Base-by-base conservation (phyloP, 495 filamentous ascomycete genomes). In the Parathielavia appendiculata region DNA sequence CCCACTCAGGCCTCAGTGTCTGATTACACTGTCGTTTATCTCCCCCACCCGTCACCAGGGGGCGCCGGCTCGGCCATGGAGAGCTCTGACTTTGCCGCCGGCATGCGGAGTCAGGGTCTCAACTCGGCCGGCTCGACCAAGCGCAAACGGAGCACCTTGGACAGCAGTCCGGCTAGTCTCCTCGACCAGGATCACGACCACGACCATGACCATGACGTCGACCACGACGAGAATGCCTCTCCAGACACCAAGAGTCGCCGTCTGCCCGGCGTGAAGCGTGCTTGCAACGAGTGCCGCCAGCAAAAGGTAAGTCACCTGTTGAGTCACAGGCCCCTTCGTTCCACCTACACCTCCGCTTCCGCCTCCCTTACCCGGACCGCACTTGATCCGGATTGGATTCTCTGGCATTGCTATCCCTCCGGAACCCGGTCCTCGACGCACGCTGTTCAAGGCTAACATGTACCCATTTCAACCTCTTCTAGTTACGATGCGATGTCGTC, bases 261-360 rank as follows among this genome's bases (percentile, higher is more conserved):
- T 9, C 59, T 70, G 56, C 88, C 87, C 13, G 83, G 84, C 12
- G 86, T 91, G 46, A 95, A 95, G 73, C 83, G 90, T 58, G 91
- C 91, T 16, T 96, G 91, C 70, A 96, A 97, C 73, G 90, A 97
- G 69, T 97, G 92, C 71, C 83, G 91, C 40, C 92, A 97, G 72
- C 91, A 96, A 73, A 96, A 97, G 81, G 90, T 69, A 40, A n/a
- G 48, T 57, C 22, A 55, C 34, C 22, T 50, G 17, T 47, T 53
- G 43, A 46, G 30, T 46, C 52, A 36, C n/a, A 14, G 34, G 23
- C 12, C 35, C 23, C 48, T 47, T 32, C 40, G 13, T 19, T 34
- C 36, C 22, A 22, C 47, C 48, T 22, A 16, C 50, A 34, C 43
- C 8, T 44, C 43, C 47, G 44, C 36, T 40, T 30, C 23, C 39